phyloP scores from a whole-genome alignment of 768 basidiomycete genomes.

The Boletus pseudo-olivaceus region DNA sequence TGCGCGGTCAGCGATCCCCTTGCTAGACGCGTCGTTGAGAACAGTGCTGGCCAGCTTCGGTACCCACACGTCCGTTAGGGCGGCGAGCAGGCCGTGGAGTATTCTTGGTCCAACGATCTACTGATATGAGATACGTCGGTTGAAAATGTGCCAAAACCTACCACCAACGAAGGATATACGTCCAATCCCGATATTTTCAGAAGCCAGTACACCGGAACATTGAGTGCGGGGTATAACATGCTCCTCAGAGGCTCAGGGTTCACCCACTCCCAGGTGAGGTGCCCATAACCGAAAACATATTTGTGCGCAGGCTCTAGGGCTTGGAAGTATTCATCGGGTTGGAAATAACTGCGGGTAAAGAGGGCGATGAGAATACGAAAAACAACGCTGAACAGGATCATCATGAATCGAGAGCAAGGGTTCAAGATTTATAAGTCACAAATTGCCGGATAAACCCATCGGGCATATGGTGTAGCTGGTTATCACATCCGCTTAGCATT shows the following conservation, averaged over 20 bases:
- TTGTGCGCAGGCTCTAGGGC: conserved; percentile 89
- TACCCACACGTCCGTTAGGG: conserved; percentile 75
- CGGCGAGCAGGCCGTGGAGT: conserved; percentile 72
- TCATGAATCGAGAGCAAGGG: background rate
- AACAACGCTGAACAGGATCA: conserved; percentile 36
- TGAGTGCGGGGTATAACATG: conserved; percentile 77
- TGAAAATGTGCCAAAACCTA: conserved; percentile 36
- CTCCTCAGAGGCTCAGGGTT: conserved; percentile 67
- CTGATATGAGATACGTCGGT: background rate
- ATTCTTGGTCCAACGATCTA: conserved; percentile 75
- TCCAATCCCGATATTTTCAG: conserved; percentile 59
- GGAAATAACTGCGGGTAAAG: conserved; percentile 81
- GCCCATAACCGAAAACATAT: conserved; percentile 87
- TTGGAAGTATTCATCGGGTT: conserved; percentile 97
- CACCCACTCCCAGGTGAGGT: conserved; percentile 96
- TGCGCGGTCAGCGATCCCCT: conserved; percentile 25
- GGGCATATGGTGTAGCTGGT: conserved; percentile 41
- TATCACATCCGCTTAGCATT: conserved; percentile 41
- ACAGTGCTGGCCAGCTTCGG: conserved; percentile 55
- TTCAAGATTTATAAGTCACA: conserved; percentile 1
- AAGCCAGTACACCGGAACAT: conserved; percentile 73
- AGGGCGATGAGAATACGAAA: conserved; percentile 63
- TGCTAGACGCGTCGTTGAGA: conserved; percentile 51
- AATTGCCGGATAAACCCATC: background rate
- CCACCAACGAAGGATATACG: conserved; percentile 49